phyloP scores from a whole-genome alignment of 345 rosid genomes.

The Lumnitzera littorea region DNA sequence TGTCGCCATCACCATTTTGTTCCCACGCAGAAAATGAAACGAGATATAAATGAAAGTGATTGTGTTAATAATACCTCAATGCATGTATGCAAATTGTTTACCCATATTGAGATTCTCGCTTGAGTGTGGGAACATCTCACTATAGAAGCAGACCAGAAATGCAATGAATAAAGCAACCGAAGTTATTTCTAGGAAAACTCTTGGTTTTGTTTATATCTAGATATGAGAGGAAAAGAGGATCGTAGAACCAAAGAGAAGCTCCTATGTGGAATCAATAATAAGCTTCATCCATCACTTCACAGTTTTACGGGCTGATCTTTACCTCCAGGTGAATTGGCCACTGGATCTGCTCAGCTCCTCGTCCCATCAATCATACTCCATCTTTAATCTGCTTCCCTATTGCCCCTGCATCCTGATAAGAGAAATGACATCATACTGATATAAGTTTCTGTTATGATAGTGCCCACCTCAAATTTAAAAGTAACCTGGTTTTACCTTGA shows the following conservation, averaged over 20 bases:
- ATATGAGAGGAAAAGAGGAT: not conserved
- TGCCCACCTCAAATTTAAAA: not conserved
- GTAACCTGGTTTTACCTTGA: conserved; percentile 41
- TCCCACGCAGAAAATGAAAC: too few species aligned
- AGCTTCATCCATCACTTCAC: not conserved
- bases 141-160: too few species aligned
- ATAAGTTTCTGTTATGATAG: conserved; percentile 10
- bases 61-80: too few species aligned
- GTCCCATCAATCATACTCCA: conserved; percentile 93
- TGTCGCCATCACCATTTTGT: conserved; percentile 12
- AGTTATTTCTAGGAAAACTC: too few species aligned
- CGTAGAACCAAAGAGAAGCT: not conserved
- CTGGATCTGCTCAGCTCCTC: conserved; percentile 78
- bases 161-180: too few species aligned
- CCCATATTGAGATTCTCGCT: too few species aligned
- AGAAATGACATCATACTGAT: not conserved
- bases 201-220: too few species aligned
- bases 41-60: too few species aligned
- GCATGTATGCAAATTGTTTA: too few species aligned
- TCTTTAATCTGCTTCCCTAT: conserved; percentile 88
- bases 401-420: conserved; percentile 62
- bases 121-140: too few species aligned
- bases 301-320: conserved; percentile 6
- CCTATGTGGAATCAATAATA: not conserved
- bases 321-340: conserved; percentile 99